Base-by-base conservation (phyloP, 106 monocot genomes). In the Allium cepa region DNA sequence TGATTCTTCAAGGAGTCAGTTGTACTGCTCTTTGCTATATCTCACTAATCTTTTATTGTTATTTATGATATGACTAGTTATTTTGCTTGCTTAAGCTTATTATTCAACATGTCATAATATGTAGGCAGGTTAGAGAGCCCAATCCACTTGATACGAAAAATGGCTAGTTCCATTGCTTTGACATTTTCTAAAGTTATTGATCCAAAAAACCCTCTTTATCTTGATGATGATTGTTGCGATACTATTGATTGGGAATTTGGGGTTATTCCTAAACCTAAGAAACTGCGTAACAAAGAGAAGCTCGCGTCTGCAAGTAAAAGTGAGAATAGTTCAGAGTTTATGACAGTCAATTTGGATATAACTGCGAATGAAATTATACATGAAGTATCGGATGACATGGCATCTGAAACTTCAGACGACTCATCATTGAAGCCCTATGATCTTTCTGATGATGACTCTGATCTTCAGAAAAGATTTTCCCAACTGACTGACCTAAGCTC, bases 81-180 rank as follows among this genome's bases (percentile, higher is more conserved):
- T 74, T 62, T 26, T 55, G 36, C 36, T 36, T 36, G 36, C 36
- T 36, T 36, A 36, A 36, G 36, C 36, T 36, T 36, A 36, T 36
- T 36, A 36, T 36, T 5, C 36, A 5, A 36, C 36, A 36, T 36
- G 36, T 36, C 36, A 36, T 36, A 70, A 11, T 75, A 69, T 55
- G 18, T 83, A 93, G 99, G 92, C 76, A 90, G 99, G 70, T 69
- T 99, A 74, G 99, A 93, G 85, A 99, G 93, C 66, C 99, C 99
- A n/a, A 78, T 87, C 50, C 74, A 83, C 81, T 78, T 90, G 74
- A 73, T 90, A 67, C 76, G 99, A 50, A 93, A 77, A 80, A 99
- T 93, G 99, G 92, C 87, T 17, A 78, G 87, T 68, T 79, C 90
- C 74, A 74, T 99, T 77, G 99, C 99, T 62, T 79, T 99, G 68